These are phyloP conservation scores for Aspergillus uvarum DNA, from an alignment of 2,329 filamentous ascomycete genomes.

Conservation along the genomic window DNA sequence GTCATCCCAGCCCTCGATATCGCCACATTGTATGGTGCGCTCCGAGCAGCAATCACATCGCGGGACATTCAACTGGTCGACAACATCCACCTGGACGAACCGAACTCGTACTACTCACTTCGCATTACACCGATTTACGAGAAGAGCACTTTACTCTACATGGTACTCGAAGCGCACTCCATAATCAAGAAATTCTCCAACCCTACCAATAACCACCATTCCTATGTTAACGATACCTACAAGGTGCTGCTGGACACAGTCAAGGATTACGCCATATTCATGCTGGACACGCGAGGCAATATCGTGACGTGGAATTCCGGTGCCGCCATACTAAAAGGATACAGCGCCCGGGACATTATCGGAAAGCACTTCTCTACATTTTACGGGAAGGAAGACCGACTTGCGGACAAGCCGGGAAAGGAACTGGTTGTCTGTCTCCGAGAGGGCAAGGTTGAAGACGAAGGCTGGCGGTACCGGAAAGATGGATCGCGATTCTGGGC, in stretches of 20 bases:
- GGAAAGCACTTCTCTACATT: slow-evolving; percentile 60
- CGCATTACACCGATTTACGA: slow-evolving; percentile 47
- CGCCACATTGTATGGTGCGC: slow-evolving; percentile 35
- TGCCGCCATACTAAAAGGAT: slow-evolving; percentile 58
- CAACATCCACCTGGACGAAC: slow-evolving; percentile 23
- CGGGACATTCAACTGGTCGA: slow-evolving; percentile 37
- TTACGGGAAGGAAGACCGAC: slow-evolving; percentile 54
- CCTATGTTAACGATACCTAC: slow-evolving; percentile 56
- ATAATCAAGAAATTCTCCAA: slow-evolving; percentile 29
- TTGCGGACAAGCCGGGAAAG: slow-evolving; percentile 50
- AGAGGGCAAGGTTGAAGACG: slow-evolving; percentile 58
- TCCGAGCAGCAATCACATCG: slow-evolving; percentile 40
- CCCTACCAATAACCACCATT: slow-evolving; percentile 38
- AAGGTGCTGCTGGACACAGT: slow-evolving; percentile 62
- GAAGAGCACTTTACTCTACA: slow-evolving; percentile 38
- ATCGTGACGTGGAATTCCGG: slow-evolving; percentile 61
- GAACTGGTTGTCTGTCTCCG: slow-evolving; percentile 55
- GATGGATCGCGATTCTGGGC: slow-evolving; percentile 62
- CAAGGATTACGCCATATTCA: slow-evolving; percentile 64
- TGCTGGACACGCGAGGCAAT: slow-evolving; percentile 57
- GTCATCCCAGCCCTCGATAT: slow-evolving; percentile 38
- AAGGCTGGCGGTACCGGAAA: slow-evolving; percentile 60
- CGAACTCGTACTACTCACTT: slow-evolving; percentile 27
- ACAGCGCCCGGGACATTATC: slow-evolving; percentile 55
- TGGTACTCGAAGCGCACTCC: slow-evolving; percentile 46